A percentile compares a stretch with the other conserved stretches of the same genome.
phyloP scores from a whole-genome alignment of 2,329 filamentous ascomycete species.

The Botryotinia calthae region DNA sequence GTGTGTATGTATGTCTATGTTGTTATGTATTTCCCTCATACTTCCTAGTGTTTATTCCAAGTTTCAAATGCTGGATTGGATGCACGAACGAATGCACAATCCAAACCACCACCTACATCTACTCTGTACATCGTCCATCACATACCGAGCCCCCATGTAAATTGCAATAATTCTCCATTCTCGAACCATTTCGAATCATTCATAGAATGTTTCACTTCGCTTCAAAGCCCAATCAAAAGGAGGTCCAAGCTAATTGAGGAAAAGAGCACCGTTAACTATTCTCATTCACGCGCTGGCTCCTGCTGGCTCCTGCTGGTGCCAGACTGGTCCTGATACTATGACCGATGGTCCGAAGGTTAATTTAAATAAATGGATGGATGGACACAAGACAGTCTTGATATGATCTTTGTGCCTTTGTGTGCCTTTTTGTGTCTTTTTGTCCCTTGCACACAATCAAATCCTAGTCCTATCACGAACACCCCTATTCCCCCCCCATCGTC shows the following conservation, averaged over 20 bases:
- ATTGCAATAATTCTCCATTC: background rate
- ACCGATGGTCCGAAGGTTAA: slow-evolving; percentile 7
- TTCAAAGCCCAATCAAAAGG: slow-evolving; percentile 18
- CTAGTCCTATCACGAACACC: slow-evolving; percentile 1
- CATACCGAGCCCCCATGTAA: background rate
- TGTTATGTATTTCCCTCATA: background rate
- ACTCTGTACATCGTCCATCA: background rate
- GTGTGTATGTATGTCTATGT: background rate
- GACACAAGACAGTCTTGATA: background rate
- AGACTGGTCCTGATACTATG: background rate
- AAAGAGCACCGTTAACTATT: background rate
- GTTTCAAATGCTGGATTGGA: background rate
- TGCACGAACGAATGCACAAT: background rate
- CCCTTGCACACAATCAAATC: background rate
- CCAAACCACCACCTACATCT: background rate
- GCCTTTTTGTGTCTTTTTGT: background rate
- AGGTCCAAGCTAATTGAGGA: slow-evolving; percentile 9
- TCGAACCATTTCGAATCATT: slow-evolving; percentile 6
- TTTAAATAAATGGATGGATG: background rate
- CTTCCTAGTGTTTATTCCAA: background rate
- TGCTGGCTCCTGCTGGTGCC: background rate
- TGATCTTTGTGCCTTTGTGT: background rate
- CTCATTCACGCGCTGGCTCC: background rate
- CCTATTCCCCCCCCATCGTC: slow-evolving; percentile 2
- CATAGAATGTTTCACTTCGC: slow-evolving; percentile 15